These are phyloP conservation scores for Butyriboletus appendiculatus DNA, from an alignment of 1,284 basidiomycete genomes.

Conservation along the genomic window DNA sequence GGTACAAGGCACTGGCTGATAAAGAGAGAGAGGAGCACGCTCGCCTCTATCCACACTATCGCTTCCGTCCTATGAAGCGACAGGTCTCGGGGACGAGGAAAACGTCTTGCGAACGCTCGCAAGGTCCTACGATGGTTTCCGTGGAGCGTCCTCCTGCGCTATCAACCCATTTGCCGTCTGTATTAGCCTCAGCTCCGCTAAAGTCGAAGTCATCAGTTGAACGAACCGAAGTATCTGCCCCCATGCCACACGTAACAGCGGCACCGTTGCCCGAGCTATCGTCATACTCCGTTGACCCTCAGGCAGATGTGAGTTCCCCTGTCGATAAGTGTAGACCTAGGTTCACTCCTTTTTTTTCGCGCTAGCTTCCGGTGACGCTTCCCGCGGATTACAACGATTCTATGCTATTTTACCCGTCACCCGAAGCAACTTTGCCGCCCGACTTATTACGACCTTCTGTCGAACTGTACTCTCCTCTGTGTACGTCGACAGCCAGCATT, in stretches of 20 bases:
- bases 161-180: slow-evolving; percentile 18
- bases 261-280: slow-evolving; percentile 2
- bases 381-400: slow-evolving; percentile 4
- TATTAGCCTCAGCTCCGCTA: slow-evolving; percentile 16
- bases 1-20: slow-evolving; percentile 52
- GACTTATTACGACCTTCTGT: background rate
- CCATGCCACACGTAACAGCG: background rate
- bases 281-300: background rate
- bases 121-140: background rate
- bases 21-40: slow-evolving; percentile 56
- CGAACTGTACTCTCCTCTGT: slow-evolving; percentile 2
- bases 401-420: slow-evolving; percentile 2
- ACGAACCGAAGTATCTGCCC: background rate
- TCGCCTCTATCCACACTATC: slow-evolving; percentile 56
- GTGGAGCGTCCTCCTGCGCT: background rate
- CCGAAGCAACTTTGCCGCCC: background rate
- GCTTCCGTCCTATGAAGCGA: slow-evolving; percentile 56
- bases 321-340: background rate
- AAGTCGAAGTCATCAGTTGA: slow-evolving; percentile 5
- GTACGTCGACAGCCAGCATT: background rate
- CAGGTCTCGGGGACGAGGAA: slow-evolving; percentile 31
- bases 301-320: slow-evolving; percentile 15
- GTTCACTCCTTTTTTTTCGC: slow-evolving; percentile 2
- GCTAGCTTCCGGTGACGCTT: background rate
- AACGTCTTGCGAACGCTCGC: slow-evolving; percentile 18